These are phyloP conservation scores for Annona cherimola DNA, from an alignment of 164 flowering plant species.

Conservation along the genomic window DNA sequence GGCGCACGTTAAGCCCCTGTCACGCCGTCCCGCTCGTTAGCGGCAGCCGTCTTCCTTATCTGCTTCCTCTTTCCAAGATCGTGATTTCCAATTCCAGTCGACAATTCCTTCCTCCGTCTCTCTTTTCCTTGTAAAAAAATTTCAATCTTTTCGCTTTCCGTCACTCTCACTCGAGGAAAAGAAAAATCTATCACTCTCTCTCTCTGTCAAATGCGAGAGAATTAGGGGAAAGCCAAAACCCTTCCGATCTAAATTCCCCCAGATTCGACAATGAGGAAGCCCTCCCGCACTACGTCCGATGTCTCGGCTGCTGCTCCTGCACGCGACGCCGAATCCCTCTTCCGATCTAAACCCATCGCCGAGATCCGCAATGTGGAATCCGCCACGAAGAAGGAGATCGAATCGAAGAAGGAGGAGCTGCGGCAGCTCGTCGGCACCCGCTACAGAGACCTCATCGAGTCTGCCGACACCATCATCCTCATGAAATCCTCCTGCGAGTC, in stretches of 20 bases:
- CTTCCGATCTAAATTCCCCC: neutral
- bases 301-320: neutral
- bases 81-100: too few relatives aligned
- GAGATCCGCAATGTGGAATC: conserved; percentile 77
- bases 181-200: neutral
- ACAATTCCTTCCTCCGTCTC: too few relatives aligned
- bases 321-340: conserved; percentile 72
- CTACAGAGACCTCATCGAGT: conserved; percentile 86
- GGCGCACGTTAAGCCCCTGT: too few relatives aligned
- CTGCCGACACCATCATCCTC: conserved; percentile 80
- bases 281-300: conserved; percentile 2
- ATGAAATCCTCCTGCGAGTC: conserved; percentile 73
- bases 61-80: too few relatives aligned
- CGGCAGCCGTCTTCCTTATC: too few relatives aligned
- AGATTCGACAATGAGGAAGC: conserved; percentile 8
- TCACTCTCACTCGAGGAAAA: neutral
- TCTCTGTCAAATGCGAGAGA: conserved; percentile 2
- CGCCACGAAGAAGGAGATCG: conserved; percentile 58
- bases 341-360: conserved; percentile 67
- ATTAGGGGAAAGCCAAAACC: neutral
- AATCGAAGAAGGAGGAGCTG: conserved; percentile 79
- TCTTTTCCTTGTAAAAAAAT: too few relatives aligned
- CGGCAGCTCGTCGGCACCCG: conserved; percentile 86
- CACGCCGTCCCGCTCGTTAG: too few relatives aligned
- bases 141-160: too few relatives aligned